Base-by-base conservation (phyloP, 192 early-diverging fungal genomes). In the Gryganskiella cystojenkinii region DNA sequence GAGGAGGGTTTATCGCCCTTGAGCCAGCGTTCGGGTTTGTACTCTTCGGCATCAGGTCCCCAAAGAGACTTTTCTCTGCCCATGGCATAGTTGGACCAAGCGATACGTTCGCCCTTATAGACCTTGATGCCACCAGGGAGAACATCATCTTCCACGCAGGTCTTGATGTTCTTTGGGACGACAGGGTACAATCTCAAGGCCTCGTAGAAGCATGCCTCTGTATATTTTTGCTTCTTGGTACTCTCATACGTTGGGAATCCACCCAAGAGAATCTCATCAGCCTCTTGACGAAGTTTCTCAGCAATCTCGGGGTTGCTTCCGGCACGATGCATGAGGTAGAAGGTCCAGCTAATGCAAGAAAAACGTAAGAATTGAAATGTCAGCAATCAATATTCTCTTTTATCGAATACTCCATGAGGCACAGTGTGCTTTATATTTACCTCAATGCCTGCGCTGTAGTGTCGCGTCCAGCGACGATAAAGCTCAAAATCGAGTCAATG, bases 11-110 rank as follows among this genome's bases (percentile, higher is more conserved):
- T 70, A 31, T 75, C 80, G 11, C 43, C 70, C 1, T 33, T 35
- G 22, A 89, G 61, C 87, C 91, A 93, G 15, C 91, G 80, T 34
- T 90, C 86, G 28, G 92, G 92, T 8, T 80, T 69, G 69, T 90
- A 93, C 44, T 83, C 68, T 33, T 58, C 70, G 1, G 90, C 90
- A 71, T 92, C 86, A 17, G 61, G 40, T 15, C 91, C 91, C 91
- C 90, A 93, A 22, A 89, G 62, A 19, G 76, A 46, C 47, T 70
- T 47, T 14, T 58, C 62, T 61, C 88, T 66, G 1, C 87, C 91
- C 81, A 88, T 84, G 17, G 65, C 67, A 24, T 80, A 94, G 3
- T 74, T 69, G 22, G 42, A 65, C 82, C 81, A 91, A 0, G 34
- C 55, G 0, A 92, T 73, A 24, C 35, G 34, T 7, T 85, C 80